Conservation (phyloP, 1,284 basidiomycete genomes). For the Fistulinella cinereoalba region DNA sequence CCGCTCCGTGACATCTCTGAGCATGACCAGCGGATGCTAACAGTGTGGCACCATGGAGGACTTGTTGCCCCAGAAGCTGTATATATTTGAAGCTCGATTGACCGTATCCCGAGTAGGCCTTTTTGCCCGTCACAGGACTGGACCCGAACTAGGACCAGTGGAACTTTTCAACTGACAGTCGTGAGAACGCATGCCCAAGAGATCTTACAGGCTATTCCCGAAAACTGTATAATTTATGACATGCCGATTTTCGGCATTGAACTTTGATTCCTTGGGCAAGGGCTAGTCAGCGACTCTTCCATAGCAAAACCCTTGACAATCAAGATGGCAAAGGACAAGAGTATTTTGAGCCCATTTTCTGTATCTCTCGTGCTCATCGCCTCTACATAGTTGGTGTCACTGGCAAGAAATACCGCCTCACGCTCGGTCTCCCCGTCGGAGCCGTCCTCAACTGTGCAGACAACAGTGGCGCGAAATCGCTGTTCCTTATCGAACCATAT, state of each 20-base stretch:
- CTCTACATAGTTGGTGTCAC: conserved; percentile 39
- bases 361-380: not conserved
- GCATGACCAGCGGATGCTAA: too few relatives aligned
- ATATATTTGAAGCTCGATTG: too few relatives aligned
- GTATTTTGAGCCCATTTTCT: not conserved
- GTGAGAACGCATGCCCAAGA: too few relatives aligned
- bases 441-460: conserved; percentile 99
- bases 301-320: conserved; percentile 1
- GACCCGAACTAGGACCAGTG: too few relatives aligned
- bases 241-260: conserved; percentile 18
- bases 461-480: conserved; percentile 98
- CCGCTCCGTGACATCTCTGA: too few relatives aligned
- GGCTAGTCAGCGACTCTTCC: not conserved
- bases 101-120: too few relatives aligned
- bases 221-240: conserved; percentile 12
- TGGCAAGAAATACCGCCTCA: conserved; percentile 97
- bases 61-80: too few relatives aligned
- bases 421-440: conserved; percentile 95
- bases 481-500: conserved; percentile 88
- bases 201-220: conserved; percentile 12
- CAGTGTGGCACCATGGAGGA: too few relatives aligned
- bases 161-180: too few relatives aligned
- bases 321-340: conserved; percentile 29
- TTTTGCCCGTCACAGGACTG: too few relatives aligned
- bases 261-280: conserved; percentile 13